Evolutionary conservation across 2,329 filamentous ascomycete species (phyloP).

Genomic region (Fusarium armeniacum): DNA sequence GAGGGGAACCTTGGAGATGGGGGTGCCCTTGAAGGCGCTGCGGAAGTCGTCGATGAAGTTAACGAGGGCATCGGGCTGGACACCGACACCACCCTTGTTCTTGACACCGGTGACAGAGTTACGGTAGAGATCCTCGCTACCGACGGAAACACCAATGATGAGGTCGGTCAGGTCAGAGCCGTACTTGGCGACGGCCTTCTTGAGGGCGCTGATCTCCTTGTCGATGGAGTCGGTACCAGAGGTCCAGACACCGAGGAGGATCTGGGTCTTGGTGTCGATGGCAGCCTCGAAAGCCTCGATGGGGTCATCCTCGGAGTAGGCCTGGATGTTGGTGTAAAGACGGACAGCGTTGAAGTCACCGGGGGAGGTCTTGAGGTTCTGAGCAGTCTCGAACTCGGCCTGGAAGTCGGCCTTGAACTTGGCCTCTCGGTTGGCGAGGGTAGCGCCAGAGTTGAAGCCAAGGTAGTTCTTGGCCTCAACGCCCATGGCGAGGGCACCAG

Average conservation of each 20-base stretch:
- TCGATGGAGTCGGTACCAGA: conserved; percentile 68
- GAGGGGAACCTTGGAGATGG: conserved; percentile 64
- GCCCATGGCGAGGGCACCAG: conserved; percentile 58
- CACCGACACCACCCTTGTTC: conserved; percentile 73
- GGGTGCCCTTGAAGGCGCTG: conserved; percentile 64
- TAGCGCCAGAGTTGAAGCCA: conserved; percentile 67
- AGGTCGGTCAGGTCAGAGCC: conserved; percentile 67
- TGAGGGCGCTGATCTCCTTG: conserved; percentile 72
- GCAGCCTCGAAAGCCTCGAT: conserved; percentile 84
- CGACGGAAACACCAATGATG: conserved; percentile 75
- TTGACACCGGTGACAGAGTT: conserved; percentile 71
- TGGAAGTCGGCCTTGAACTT: conserved; percentile 67
- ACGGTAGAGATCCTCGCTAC: conserved; percentile 77
- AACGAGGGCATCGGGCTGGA: conserved; percentile 70
- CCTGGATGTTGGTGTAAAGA: conserved; percentile 77
- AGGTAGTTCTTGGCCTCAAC: conserved; percentile 64
- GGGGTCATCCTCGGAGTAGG: conserved; percentile 78
- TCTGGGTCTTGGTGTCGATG: conserved; percentile 69
- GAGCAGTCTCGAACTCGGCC: conserved; percentile 61
- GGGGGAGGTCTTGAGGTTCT: conserved; percentile 58
- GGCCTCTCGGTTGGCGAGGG: conserved; percentile 61
- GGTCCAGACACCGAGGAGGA: conserved; percentile 76
- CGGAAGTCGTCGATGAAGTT: conserved; percentile 76
- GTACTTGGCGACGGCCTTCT: conserved; percentile 67
- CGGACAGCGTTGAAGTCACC: conserved; percentile 71